Percentiles rank a stretch among this genome's conserved stretches.
These are phyloP conservation scores for Murraya paniculata DNA, from an alignment of 345 rosid species.

Conservation along the genomic window DNA sequence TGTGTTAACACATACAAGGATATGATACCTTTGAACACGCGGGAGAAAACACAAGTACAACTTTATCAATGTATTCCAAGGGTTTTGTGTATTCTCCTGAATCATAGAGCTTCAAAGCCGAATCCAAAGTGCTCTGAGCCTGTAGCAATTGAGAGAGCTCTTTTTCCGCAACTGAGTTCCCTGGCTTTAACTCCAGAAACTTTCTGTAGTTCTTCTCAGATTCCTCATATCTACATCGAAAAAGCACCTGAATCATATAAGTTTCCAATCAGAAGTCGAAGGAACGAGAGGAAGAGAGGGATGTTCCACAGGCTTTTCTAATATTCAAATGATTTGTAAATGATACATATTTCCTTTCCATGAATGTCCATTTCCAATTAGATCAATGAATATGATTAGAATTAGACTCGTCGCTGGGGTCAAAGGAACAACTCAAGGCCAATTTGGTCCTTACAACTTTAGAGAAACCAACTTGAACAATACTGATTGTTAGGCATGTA, in stretches of 20 bases:
- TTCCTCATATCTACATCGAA: slow-evolving; percentile 75
- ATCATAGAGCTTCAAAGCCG: slow-evolving; percentile 59
- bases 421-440: background rate
- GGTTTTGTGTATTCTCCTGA: slow-evolving; percentile 72
- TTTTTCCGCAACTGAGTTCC: slow-evolving; percentile 69
- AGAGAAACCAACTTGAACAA: background rate
- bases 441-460: background rate
- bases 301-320: background rate
- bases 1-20: background rate
- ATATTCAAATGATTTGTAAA: background rate
- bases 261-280: slow-evolving; percentile 30
- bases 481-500: background rate
- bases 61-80: slow-evolving; percentile 78
- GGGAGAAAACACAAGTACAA: slow-evolving; percentile 93
- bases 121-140: slow-evolving; percentile 80
- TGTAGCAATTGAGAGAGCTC: slow-evolving; percentile 91
- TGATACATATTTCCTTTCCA: background rate
- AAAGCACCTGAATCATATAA: slow-evolving; percentile 33
- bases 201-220: slow-evolving; percentile 69
- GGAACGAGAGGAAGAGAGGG: background rate
- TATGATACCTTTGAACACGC: slow-evolving; percentile 74
- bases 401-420: background rate
- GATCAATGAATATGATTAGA: background rate
- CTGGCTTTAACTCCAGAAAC: slow-evolving; percentile 69
- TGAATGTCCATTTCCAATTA: background rate